Evolutionary conservation across 306 rosid species (phyloP), one percentile per base, ranked within the genome.

Genomic region (Trifolium pratense): DNA sequence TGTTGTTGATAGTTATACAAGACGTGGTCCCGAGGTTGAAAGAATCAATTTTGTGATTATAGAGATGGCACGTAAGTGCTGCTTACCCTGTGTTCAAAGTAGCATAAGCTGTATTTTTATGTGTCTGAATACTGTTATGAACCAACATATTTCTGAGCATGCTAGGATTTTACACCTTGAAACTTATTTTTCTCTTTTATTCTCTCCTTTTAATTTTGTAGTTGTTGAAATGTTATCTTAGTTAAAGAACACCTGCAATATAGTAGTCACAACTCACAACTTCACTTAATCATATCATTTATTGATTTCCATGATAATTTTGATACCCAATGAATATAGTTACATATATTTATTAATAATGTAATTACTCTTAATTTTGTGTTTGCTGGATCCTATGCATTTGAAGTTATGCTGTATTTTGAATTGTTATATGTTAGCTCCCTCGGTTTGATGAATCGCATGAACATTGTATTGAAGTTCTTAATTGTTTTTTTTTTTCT

Each of bases 1-100:
- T 53, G 89, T 80, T 63, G 91, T 86, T 68, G 96, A 89, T 76
- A 82, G 79, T 72, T 84, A 86, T 48, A 61, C 86, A 31, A 85
- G 85, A 20, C 93, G 90, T 26, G 97, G 99, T 57, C 99, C 99
- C 1, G 95, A 88, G 73, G 99, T 89, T 51, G 97, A 89, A 83
- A 87, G 96, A 88, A 81, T 94, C 67, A 83, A 91, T 85, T 94
- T 87, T 40, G 96, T 91, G 75, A 89, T 94, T 75, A 53, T 94
- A 58, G 98, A 94, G 91, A 69, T 94, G 97, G 96, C 99, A 53
- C 97, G 97, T 91, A 89, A 86, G 99, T 88, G 21, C 74, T 75
- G 52, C 78, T 83, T 51, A 25, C 32, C 67, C 42, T 71, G 15
- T 70, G 9, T 31, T 57, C 49, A 29, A 76, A 51, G 58, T 68